phyloP scores from a whole-genome alignment of 2,329 filamentous ascomycete species.

The Bipolaris bicolor region DNA sequence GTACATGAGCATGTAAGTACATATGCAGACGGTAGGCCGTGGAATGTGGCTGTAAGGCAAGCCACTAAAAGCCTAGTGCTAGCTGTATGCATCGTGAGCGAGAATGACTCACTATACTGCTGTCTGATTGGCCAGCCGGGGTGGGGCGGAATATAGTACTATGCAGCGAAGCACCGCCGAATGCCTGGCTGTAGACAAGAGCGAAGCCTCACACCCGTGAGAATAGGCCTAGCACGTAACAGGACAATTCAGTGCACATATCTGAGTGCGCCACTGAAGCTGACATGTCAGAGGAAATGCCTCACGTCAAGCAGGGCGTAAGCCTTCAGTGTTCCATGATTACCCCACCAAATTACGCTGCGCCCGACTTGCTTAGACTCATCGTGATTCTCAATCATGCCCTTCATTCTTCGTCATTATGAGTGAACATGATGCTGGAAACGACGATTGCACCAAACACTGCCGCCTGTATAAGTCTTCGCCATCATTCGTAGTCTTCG shows the following conservation, averaged over 20 bases:
- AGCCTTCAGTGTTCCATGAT: too few species aligned
- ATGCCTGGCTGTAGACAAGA: not conserved
- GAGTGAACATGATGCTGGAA: constrained; percentile 3
- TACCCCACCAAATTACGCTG: too few species aligned
- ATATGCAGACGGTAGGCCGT: not conserved
- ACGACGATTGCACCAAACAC: not conserved
- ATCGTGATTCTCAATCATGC: constrained; percentile 5
- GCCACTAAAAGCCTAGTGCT: too few species aligned
- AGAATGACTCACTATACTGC: constrained; percentile 24
- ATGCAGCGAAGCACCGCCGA: not conserved
- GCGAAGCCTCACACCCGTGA: not conserved
- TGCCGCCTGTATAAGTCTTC: not conserved
- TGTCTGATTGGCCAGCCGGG: constrained; percentile 8
- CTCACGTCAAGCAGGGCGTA: too few species aligned
- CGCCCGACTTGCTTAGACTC: constrained; percentile 5
- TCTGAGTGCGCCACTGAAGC: too few species aligned
- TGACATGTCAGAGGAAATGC: too few species aligned
- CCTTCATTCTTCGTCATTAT: not conserved
- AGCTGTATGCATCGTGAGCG: constrained; percentile 12
- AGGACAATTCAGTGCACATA: too few species aligned
- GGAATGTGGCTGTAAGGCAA: not conserved
- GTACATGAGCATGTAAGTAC: not conserved
- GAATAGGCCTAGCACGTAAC: not conserved
- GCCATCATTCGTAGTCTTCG: constrained; percentile 2
- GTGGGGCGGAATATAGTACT: not conserved